Evolutionary conservation across 164 flowering plant genomes (phyloP).

Genomic region (Stephania cephalantha): DNA sequence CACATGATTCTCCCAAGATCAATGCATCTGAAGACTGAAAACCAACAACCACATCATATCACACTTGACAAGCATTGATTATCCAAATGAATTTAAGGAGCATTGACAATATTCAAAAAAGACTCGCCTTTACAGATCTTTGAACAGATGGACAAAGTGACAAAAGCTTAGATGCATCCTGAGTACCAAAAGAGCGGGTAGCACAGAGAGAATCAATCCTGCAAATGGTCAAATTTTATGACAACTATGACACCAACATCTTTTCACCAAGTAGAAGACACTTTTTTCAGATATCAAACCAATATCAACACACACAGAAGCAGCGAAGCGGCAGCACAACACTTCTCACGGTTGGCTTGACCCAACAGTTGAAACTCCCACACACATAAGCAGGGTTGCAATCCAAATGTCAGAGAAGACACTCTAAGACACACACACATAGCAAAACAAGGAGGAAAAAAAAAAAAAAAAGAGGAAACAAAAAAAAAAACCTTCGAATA

Average conservation of each 20-base stretch:
- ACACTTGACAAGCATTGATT: background rate
- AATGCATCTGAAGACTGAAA: slow-evolving; percentile 67
- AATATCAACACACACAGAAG: too few relatives aligned
- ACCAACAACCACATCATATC: slow-evolving; percentile 10
- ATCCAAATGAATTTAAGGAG: background rate
- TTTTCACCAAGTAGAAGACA: background rate
- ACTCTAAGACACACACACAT: too few relatives aligned
- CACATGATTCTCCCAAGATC: slow-evolving; percentile 65
- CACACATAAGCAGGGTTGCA: too few relatives aligned
- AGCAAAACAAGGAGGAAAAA: background rate
- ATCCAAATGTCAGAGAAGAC: too few relatives aligned
- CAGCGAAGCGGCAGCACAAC: too few relatives aligned
- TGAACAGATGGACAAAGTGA: slow-evolving; percentile 72
- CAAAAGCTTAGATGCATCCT: slow-evolving; percentile 81
- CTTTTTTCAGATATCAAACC: background rate
- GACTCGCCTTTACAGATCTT: slow-evolving; percentile 60
- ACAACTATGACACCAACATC: background rate
- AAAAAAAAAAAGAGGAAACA: too few relatives aligned
- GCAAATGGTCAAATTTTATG: slow-evolving; percentile 16
- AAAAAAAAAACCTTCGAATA: background rate
- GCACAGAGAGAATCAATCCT: slow-evolving; percentile 81
- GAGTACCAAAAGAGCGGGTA: slow-evolving; percentile 62
- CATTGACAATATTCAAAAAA: background rate
- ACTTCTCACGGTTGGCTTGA: too few relatives aligned
- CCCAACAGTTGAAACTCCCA: too few relatives aligned